Base-by-base conservation (phyloP, 2,329 filamentous ascomycete species). In the Penicillium sp. region DNA sequence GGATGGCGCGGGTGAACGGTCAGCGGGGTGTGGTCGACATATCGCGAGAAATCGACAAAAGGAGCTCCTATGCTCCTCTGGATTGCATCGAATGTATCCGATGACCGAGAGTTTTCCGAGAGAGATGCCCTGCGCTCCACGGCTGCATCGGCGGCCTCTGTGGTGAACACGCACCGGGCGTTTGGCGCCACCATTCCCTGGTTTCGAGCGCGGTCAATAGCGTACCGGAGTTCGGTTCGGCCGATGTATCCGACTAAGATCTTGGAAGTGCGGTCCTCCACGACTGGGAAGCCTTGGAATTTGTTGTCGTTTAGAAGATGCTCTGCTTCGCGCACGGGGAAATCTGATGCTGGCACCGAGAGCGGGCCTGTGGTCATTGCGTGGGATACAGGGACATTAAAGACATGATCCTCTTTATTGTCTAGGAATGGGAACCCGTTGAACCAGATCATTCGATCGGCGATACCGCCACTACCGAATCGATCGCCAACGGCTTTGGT, bases 371-470 rank as follows among this genome's bases (percentile, higher is more conserved):
- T 83, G 1, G 87, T 92, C 92, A 97, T 97, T 61, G 90, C 90
- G 60, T 90, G 85, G 0, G 90, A 94, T 10, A 97, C 94, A 0
- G 94, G 89, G 0, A 97, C 92, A 44, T 92, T 93, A 73, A 97
- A 97, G 50, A 92, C 92, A 74, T 97, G 92, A 55, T 97, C 94
- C 73, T 97, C 93, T 70, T 99, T 99, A 74, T 89, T 95, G 76
- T 99, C 94, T 3, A 99, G 81, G 75, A 95, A 99, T 0, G 94
- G 94, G 68, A 97, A 96, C 1, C 94, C 94, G 65, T 91, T 97
- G 77, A 97, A 96, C 88, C 91, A 96, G 66, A 99, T 99, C 90
- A 97, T 96, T 59, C 91, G 88, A 73, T 99, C 94, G 22, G 94
- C 94, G 56, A 99, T 97, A 44, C 94, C 94, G 30, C 93, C 94